Percentiles rank a stretch among this genome's conserved stretches.
phyloP scores from a whole-genome alignment of 495 filamentous ascomycete species.

The Neurospora sp. region DNA sequence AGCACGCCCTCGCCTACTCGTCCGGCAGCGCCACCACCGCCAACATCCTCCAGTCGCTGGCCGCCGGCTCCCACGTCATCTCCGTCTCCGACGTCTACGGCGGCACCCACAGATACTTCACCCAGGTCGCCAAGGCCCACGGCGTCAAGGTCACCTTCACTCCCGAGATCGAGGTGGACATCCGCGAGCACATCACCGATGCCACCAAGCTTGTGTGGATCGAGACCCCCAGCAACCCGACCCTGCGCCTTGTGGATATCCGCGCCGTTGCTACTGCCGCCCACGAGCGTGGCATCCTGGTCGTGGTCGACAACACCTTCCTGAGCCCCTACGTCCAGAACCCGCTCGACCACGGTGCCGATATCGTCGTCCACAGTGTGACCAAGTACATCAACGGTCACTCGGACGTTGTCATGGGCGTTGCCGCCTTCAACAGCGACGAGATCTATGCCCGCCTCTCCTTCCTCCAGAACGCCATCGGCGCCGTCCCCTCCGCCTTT shows the following conservation, averaged over 20 bases:
- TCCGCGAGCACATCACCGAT: slow-evolving; percentile 71
- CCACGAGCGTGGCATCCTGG: slow-evolving; percentile 78
- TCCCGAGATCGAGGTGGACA: slow-evolving; percentile 77
- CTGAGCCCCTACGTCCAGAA: slow-evolving; percentile 94
- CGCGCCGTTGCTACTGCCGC: slow-evolving; percentile 68
- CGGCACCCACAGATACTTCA: slow-evolving; percentile 97
- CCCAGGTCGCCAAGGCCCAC: slow-evolving; percentile 89
- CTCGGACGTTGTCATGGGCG: slow-evolving; percentile 95
- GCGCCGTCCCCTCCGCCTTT: slow-evolving; percentile 87
- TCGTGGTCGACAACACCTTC: slow-evolving; percentile 99
- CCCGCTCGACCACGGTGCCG: slow-evolving; percentile 86
- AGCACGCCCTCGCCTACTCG: slow-evolving; percentile 87
- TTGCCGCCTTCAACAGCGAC: slow-evolving; percentile 87
- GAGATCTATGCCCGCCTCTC: slow-evolving; percentile 62
- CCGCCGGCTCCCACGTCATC: slow-evolving; percentile 85
- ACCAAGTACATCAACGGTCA: slow-evolving; percentile 99
- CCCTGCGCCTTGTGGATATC: slow-evolving; percentile 85
- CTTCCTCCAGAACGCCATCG: slow-evolving; percentile 97
- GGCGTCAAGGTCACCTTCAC: slow-evolving; percentile 93
- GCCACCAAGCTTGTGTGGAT: slow-evolving; percentile 97
- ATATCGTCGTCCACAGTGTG: slow-evolving; percentile 98
- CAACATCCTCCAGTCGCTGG: slow-evolving; percentile 83
- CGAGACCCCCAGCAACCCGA: slow-evolving; percentile 90
- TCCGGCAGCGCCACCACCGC: slow-evolving; percentile 94
- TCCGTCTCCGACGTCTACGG: slow-evolving; percentile 97